Conservation (phyloP, 805 yeast genomes). For the Hanseniaspora singularis region DNA sequence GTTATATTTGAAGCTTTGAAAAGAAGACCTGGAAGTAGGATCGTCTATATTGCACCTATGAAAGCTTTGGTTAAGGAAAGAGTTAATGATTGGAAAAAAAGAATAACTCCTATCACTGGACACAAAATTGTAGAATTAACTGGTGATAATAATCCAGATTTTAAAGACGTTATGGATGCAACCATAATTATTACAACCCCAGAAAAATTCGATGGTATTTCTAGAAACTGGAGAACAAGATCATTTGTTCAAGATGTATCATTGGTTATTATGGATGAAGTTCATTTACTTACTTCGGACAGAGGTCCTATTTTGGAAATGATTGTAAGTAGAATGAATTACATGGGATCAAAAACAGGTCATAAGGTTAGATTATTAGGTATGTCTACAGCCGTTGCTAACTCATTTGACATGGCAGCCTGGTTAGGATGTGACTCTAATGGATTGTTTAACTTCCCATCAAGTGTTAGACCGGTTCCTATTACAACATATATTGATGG, state of each 20-base stretch:
- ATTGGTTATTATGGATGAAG: conserved; percentile 86
- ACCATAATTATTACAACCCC: conserved; percentile 90
- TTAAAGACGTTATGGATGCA: conserved; percentile 66
- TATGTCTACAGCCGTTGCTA: conserved; percentile 86
- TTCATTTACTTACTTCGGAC: conserved; percentile 90
- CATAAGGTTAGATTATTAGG: conserved; percentile 86
- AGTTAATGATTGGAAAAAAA: conserved; percentile 74
- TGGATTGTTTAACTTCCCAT: conserved; percentile 92
- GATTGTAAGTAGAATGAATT: conserved; percentile 74
- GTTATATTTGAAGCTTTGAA: conserved; percentile 95
- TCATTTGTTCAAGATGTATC: conserved; percentile 76
- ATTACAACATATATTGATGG: conserved; percentile 80
- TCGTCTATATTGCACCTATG: conserved; percentile 85
- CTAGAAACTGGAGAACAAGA: conserved; percentile 78
- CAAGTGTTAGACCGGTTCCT: conserved; percentile 88
- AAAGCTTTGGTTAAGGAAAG: conserved; percentile 94
- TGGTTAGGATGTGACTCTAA: conserved; percentile 76
- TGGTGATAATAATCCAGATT: conserved; percentile 87
- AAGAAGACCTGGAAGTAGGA: conserved; percentile 69
- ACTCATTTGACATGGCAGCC: conserved; percentile 85
- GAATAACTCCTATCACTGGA: conserved; percentile 82
- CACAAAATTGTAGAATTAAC: conserved; percentile 79
- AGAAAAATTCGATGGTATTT: conserved; percentile 94
- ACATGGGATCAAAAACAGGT: conserved; percentile 48
- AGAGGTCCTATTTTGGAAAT: conserved; percentile 97